Percentiles rank a stretch among this genome's conserved stretches.
phyloP scores from a whole-genome alignment of 1,284 basidiomycete species.

The Cryptococcus sp. region DNA sequence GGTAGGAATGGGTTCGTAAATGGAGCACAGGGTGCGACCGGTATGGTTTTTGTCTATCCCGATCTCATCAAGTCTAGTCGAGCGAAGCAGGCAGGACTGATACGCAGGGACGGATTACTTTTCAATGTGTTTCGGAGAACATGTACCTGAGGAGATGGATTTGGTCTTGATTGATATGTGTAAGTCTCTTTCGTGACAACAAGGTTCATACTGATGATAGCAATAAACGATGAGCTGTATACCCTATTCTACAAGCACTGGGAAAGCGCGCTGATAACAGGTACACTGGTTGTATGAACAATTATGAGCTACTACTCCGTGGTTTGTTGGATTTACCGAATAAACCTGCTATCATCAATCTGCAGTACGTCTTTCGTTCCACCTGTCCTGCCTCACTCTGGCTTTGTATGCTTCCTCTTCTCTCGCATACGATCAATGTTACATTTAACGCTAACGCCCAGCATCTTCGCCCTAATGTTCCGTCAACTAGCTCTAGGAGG shows the following conservation, averaged over 20 bases:
- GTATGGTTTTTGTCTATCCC: conserved; percentile 5
- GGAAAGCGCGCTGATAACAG: neutral
- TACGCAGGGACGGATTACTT: conserved; percentile 35
- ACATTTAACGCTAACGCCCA: conserved; percentile 12
- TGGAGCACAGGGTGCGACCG: conserved; percentile 38
- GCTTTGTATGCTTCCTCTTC: neutral
- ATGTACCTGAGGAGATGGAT: conserved; percentile 34
- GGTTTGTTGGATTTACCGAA: conserved; percentile 32
- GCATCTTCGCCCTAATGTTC: conserved; percentile 38
- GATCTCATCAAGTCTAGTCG: conserved; percentile 21
- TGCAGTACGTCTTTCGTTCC: conserved; percentile 21
- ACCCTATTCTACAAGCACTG: neutral
- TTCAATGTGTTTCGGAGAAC: conserved; percentile 29
- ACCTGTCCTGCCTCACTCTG: too few relatives aligned
- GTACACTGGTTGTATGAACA: conserved; percentile 17
- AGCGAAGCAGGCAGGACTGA: neutral
- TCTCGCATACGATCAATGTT: too few relatives aligned
- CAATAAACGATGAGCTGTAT: conserved; percentile 39
- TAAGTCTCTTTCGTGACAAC: conserved; percentile 1
- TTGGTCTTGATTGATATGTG: conserved; percentile 33
- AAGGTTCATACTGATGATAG: conserved; percentile 4
- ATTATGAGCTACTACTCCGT: conserved; percentile 34
- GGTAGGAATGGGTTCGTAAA: conserved; percentile 28
- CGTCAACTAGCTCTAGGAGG: conserved; percentile 29
- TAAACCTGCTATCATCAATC: conserved; percentile 34